Evolutionary conservation across 2,329 filamentous ascomycete genomes (phyloP), one percentile per base, ranked within the genome.

Genomic region (Scorias spongiosa): DNA sequence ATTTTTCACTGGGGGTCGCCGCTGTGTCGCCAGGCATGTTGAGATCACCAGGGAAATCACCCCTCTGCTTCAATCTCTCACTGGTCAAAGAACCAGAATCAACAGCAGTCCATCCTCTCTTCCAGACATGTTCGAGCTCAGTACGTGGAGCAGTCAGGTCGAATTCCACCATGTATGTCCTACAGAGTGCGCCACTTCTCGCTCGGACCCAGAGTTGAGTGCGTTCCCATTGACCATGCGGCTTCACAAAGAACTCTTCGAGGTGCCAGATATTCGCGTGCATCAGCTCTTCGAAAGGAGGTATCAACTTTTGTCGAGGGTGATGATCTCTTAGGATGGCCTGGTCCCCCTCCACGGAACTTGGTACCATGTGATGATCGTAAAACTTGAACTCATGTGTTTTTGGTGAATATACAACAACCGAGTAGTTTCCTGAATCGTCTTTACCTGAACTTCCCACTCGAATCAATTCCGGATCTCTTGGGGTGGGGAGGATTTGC

Each of bases 311-410:
- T 7, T 66, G 57, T 10, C 73, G 69, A 0, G 82, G 74, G 52
- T 84, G 87, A 17, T 51, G 36, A 34, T 58, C 54, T n/a, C 48
- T 29, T 6, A 51, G 20, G 14, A 41, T 20, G 1, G 54, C 39
- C 2, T 37, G 37, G 11, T 45, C 44, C n/a, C 48, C 51, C 10
- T 54, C 48, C 9, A 43, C 34, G 3, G 48, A 39, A 11, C 39
- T 42, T 26, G 30, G 43, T 2, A 20, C 43, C 9, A 48, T 18
- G 5, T 34, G 34, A 6, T 85, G 66, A 53, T 93, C 85, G 85
- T 88, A 98, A 58, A 98, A 88, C 61, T 94, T 96, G 71, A 98
- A 96, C 58, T 89, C 81, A 30, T 91, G 76, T 28, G 87, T 83
- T 49, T 91, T 78, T 0, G 91, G 89, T 10, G 88, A 95, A 62